phyloP scores from a whole-genome alignment of 768 basidiomycete genomes.

The Nidula microcarpa region DNA sequence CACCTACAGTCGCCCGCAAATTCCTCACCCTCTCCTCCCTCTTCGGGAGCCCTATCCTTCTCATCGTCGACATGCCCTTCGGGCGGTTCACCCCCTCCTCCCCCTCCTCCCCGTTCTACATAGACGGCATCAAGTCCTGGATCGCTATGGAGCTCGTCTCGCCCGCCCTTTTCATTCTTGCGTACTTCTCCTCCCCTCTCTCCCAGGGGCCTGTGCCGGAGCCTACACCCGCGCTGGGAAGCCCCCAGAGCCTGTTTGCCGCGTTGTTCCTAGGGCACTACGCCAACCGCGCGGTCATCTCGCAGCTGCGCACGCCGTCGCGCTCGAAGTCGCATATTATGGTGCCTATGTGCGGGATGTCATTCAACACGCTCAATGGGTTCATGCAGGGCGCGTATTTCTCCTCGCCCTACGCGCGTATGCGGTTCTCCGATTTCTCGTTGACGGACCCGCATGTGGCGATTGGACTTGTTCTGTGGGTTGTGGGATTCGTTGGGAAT shows the following conservation, averaged over 20 bases:
- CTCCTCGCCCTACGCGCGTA: constrained; percentile 48
- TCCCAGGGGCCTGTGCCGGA: constrained; percentile 26
- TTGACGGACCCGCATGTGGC: constrained; percentile 46
- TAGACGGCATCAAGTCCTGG: constrained; percentile 66
- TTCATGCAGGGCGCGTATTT: constrained; percentile 68
- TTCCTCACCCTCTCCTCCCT: constrained; percentile 41
- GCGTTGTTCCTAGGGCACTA: constrained; percentile 74
- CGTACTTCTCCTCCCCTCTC: constrained; percentile 47
- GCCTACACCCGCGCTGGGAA: constrained; percentile 18
- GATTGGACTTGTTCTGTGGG: constrained; percentile 65
- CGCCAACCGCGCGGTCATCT: constrained; percentile 75
- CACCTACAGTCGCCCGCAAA: constrained; percentile 27
- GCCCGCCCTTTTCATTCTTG: constrained; percentile 49
- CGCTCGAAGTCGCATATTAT: constrained; percentile 72
- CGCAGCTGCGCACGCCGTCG: constrained; percentile 76
- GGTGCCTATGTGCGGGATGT: constrained; percentile 50
- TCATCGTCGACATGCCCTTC: constrained; percentile 73
- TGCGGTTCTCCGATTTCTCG: constrained; percentile 24
- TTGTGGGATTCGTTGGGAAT: constrained; percentile 72
- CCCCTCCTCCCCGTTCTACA: constrained; percentile 39
- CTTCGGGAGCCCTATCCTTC: constrained; percentile 28
- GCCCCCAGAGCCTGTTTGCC: constrained; percentile 48
- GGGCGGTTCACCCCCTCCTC: constrained; percentile 69
- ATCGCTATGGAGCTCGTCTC: constrained; percentile 74
- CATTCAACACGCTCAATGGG: constrained; percentile 76